These are phyloP conservation scores for Pelargonium fulgidum DNA, from an alignment of 441 rosid genomes.

Conservation along the genomic window DNA sequence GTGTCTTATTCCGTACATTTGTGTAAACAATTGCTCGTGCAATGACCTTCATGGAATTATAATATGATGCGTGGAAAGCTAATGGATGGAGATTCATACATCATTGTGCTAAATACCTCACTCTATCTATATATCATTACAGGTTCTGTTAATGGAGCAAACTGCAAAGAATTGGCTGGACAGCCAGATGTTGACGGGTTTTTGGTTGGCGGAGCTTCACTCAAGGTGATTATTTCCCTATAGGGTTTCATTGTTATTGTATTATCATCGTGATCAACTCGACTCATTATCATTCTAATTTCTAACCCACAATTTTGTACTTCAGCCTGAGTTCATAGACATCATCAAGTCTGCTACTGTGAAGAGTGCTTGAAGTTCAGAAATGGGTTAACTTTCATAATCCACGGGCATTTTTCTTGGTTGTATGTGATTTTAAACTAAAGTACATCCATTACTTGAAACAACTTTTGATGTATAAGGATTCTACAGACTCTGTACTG, in stretches of 20 bases:
- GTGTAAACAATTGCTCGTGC: not conserved
- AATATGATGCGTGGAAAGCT: not conserved
- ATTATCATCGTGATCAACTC: not conserved
- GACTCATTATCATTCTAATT: not conserved
- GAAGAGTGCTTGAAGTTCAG: constrained; percentile 24
- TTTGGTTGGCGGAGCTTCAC: constrained; percentile 75
- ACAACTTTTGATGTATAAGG: not conserved
- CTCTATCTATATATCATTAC: not conserved
- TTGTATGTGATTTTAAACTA: not conserved
- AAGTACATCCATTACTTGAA: not conserved
- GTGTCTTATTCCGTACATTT: not conserved
- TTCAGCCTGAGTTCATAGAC: constrained; percentile 57
- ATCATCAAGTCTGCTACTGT: constrained; percentile 52
- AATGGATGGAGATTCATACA: not conserved
- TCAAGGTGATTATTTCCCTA: constrained; percentile 38
- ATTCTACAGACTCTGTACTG: too few relatives aligned
- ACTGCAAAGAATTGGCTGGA: constrained; percentile 55
- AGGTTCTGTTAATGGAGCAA: constrained; percentile 70
- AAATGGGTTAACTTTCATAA: not conserved
- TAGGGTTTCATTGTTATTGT: not conserved
- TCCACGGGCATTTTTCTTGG: not conserved
- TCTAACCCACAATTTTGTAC: not conserved
- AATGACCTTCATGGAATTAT: not conserved
- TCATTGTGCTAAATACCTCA: not conserved
- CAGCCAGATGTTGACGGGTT: constrained; percentile 66